Evolutionary conservation across 495 filamentous ascomycete species (phyloP), one percentile per base, ranked within the genome.

Genomic region (Penicillium waksmanii): DNA sequence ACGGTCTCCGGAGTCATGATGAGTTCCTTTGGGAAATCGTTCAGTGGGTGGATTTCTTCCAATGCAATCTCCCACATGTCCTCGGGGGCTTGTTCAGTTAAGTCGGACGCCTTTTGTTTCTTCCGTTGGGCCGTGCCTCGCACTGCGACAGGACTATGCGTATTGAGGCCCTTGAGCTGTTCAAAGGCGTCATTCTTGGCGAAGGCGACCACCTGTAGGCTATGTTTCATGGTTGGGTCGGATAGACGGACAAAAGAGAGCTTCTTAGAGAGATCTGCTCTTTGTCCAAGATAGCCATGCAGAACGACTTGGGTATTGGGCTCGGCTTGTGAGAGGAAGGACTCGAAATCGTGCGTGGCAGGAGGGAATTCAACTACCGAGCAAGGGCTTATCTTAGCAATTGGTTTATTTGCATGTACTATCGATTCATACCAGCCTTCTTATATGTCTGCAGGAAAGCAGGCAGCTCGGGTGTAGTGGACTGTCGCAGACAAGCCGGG

Each of bases 1-100:
- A 85, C 80, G 19, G 86, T 89, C 52, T 88, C 84, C 13, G 82
- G 75, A 1, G 86, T 89, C 64, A 91, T 81, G 52, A 94, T 85
- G 36, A 96, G 85, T 54, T 95, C 84, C 48, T 83, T 82, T 2
- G 91, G 85, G 50, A 97, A 91, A 2, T 83, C 76, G 60, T 97
- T 97, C 5, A 97, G 76, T 53, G 79, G 74, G 34, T 83, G 73
- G 40, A 98, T 81, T 7, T 81, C 80, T n/a, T 78, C 62, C 15
- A 96, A 68, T n/a, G 76, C 69, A 42, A 93, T 67, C 65, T 93
- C 89, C 42, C 88, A 75, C 13, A 68, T 63, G 40, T 80, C 78
- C 44, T 75, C 61, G 1, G 43, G 21, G 3, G 64, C 54, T 36
- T 62, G 53, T 27, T 65, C 60, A 12, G 60, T 62, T 25, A 61